Conservation (phyloP, 1,284 basidiomycete species). For the Heliocybe sulcata region DNA sequence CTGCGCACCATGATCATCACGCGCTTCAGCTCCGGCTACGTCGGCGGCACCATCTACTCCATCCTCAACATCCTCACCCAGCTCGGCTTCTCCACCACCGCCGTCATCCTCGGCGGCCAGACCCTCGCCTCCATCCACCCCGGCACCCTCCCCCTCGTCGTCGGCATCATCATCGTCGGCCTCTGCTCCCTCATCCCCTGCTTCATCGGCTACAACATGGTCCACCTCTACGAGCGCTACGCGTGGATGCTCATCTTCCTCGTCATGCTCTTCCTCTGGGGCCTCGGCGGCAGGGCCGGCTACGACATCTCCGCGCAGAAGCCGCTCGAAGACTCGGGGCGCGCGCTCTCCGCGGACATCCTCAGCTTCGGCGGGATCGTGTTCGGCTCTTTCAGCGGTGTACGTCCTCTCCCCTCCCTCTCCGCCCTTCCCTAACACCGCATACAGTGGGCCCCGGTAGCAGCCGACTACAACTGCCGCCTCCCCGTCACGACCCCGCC, state of each 20-base stretch:
- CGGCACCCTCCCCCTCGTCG: constrained; percentile 33
- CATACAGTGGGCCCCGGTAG: constrained; percentile 35
- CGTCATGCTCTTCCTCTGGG: constrained; percentile 50
- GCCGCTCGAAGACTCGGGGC: constrained; percentile 35
- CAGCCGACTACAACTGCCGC: constrained; percentile 50
- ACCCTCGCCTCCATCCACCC: constrained; percentile 36
- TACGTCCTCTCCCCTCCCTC: constrained; percentile 14
- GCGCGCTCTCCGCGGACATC: constrained; percentile 35
- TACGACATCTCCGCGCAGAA: constrained; percentile 40
- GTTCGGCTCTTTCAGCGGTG: constrained; percentile 45
- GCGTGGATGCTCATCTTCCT: constrained; percentile 52
- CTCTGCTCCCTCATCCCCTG: constrained; percentile 38
- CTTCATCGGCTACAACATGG: constrained; percentile 42
- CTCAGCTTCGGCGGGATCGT: constrained; percentile 53
- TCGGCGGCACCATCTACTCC: constrained; percentile 48
- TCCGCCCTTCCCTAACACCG: not conserved
- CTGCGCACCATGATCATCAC: constrained; percentile 55
- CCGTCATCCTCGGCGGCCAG: constrained; percentile 42
- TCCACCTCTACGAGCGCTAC: constrained; percentile 56
- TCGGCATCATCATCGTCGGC: constrained; percentile 36
- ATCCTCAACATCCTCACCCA: constrained; percentile 53
- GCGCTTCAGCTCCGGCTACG: constrained; percentile 49
- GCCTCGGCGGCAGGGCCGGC: constrained; percentile 43
- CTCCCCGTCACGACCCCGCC: constrained; percentile 37
- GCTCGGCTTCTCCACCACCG: constrained; percentile 38